These are phyloP conservation scores for Ramichloridium luteum DNA, from an alignment of 2,329 filamentous ascomycete genomes.

Conservation along the genomic window DNA sequence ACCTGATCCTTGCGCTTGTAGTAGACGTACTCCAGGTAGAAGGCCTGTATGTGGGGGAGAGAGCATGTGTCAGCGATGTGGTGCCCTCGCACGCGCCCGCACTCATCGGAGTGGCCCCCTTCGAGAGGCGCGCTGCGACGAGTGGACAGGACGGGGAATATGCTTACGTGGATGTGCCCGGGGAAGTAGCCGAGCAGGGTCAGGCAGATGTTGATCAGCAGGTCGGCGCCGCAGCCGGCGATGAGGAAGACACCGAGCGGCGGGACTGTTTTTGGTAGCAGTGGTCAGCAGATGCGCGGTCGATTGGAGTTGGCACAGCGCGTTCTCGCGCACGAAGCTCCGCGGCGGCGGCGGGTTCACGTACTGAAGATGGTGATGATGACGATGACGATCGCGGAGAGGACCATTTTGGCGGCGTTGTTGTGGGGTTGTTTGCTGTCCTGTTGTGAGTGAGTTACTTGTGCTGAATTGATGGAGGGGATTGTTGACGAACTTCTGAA, in stretches of 20 bases:
- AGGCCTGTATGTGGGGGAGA: conserved; percentile 53
- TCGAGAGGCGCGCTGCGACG: too few relatives aligned
- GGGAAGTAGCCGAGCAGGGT: conserved; percentile 50
- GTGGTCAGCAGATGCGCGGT: conserved; percentile 2
- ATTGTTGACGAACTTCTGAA: too few relatives aligned
- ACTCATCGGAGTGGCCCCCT: too few relatives aligned
- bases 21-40: conserved; percentile 75
- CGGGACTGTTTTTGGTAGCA: conserved; percentile 26
- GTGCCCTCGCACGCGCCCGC: too few relatives aligned
- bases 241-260: conserved; percentile 37
- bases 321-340: too few relatives aligned
- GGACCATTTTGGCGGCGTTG: conserved; percentile 7
- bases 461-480: too few relatives aligned
- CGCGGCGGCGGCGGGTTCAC: conserved; percentile 6
- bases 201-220: conserved; percentile 27
- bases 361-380: conserved; percentile 35
- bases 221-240: conserved; percentile 37
- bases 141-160: too few relatives aligned
- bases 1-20: conserved; percentile 59
- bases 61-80: too few relatives aligned
- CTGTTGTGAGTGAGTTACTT: too few relatives aligned
- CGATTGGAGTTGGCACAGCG: too few relatives aligned
- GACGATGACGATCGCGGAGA: conserved; percentile 29
- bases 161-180: conserved; percentile 54
- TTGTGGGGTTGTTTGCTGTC: neutral